Conservation (phyloP, 805 yeast genomes). For the Grigorovia yakushimaensis region DNA sequence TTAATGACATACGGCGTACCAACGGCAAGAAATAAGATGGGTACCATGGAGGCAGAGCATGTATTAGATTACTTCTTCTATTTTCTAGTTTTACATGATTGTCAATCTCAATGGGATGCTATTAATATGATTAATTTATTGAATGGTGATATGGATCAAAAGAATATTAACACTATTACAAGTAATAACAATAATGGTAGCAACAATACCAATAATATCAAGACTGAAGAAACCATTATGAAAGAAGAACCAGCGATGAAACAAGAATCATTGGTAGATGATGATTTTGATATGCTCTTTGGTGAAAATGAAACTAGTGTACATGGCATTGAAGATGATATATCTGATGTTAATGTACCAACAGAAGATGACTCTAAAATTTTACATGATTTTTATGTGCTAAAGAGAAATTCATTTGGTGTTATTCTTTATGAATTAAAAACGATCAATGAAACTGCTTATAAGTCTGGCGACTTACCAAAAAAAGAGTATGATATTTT, state of each 20-base stretch:
- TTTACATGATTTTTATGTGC: conserved; percentile 7
- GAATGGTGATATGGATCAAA: conserved; percentile 8
- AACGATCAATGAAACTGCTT: conserved; percentile 9
- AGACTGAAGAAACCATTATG: conserved; percentile 6
- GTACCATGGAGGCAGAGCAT: conserved; percentile 16
- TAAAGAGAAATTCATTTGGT: conserved; percentile 20
- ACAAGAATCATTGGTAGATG: conserved; percentile 16
- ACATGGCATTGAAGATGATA: conserved; percentile 19
- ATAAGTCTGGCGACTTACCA: conserved; percentile 8
- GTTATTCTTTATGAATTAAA: conserved; percentile 18
- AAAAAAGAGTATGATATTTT: conserved; percentile 14
- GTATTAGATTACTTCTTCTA: conserved; percentile 24
- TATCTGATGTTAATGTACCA: conserved; percentile 5
- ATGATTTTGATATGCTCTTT: conserved; percentile 29
- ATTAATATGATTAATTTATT: conserved; percentile 15
- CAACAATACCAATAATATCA: not conserved
- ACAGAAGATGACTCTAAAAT: conserved; percentile 1
- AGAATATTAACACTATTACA: not conserved
- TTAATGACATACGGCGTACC: conserved; percentile 18
- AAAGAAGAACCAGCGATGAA: conserved; percentile 8
- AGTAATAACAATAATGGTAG: conserved; percentile 6
- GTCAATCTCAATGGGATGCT: conserved; percentile 17
- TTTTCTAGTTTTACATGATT: conserved; percentile 24
- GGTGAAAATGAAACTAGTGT: conserved; percentile 27
- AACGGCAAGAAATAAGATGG: conserved; percentile 16